Evolutionary conservation across 2,329 filamentous ascomycete species (phyloP), one percentile per base, ranked within the genome.

Genomic region (Huntiella abstrusa): DNA sequence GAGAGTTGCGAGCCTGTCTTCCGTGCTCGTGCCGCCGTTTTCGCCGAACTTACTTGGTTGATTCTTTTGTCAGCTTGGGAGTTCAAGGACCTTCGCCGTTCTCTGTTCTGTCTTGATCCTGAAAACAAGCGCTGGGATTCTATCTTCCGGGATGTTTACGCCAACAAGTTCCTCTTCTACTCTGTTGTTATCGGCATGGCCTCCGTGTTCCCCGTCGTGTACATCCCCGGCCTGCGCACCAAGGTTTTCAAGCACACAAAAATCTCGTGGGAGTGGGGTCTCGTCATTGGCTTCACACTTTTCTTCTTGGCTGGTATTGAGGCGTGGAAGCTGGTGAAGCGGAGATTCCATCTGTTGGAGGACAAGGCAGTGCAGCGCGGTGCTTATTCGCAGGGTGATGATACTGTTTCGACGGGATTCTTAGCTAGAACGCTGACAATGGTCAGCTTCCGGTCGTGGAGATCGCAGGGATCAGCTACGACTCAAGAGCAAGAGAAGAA

Each of bases 31-130:
- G 79, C 80, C 1, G 78, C 80, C 19, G 77, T 78, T 5, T 86
- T 85, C 57, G 77, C 77, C 3, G 75, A 77, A 56, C 63, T 86
- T 22, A 83, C 80, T 1, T 85, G 78, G 75, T 67, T 78, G 46
- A 79, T 83, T 33, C 69, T 85, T 41, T 69, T 85, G 56, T 75
- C 80, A 1, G 80, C 81, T 2, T 86, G 80, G 80, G 80, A 85
- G 62, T 80, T 83, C 63, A 78, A 83, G 61, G 73, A 78, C 55
- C 71, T 83, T 56, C 73, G 77, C 4, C 75, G 78, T 11, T 81
- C 76, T 39, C 70, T 85, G 62, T 83, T 85, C 67, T 68, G 70
- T 38, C 72, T 84, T 55, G 66, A 75, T 54, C 68, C 71, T 1
- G 64, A 69, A 19, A 64, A 67, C 57, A 56, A 60, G 36, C 69